Evolutionary conservation across 1,284 basidiomycete species (phyloP), one percentile per base, ranked within the genome.

Genomic region (Ganoderma sinense): DNA sequence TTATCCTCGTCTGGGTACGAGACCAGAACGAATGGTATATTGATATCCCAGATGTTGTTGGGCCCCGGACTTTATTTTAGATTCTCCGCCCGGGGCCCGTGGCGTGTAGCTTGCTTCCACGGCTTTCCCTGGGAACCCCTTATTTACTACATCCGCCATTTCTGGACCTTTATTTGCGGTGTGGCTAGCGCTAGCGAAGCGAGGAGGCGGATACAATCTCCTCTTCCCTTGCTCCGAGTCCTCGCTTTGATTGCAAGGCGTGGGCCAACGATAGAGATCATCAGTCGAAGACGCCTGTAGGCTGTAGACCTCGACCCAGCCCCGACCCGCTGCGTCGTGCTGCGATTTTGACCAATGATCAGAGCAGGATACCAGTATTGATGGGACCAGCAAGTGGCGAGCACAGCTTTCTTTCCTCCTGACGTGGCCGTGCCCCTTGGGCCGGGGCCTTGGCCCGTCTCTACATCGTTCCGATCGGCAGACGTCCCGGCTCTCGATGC

Each of bases 401-500:
- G 39, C 65, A 66, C 65, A 2, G 65, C 56, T 39, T 60, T 66
- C 16, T 31, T 39, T 26, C 20, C 62, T 14, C 62, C 18, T 18
- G 4, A 10, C 29, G 45, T n/a, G 16, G 23, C 40, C 45, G 20
- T n/a, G 45, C 31, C 20, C 20, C 31, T 6, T 18, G 45, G 20
- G 6, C 45, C 45, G 8, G 36, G n/a, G n/a, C n/a, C n/a, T n/a
- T n/a, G n/a, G n/a, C n/a, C n/a, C n/a, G n/a, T n/a, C n/a, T 61
- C 36, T 40, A 1, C 18, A 11, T 13, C 39, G 39, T 39, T 61
- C 20, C 59, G 59, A 40, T 40, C 59, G 41, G 59, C 39, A 29
- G 36, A 18, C 36, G 6, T 14, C 36, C n/a, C 8, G 6, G 23
- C 59, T 61, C 41, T 14, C 39, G 59, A 61, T 61, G 59, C 23